A percentile compares a stretch with the other conserved stretches of the same genome.
Conservation (phyloP, 805 yeast genomes). For the Saturnispora diversa region DNA sequence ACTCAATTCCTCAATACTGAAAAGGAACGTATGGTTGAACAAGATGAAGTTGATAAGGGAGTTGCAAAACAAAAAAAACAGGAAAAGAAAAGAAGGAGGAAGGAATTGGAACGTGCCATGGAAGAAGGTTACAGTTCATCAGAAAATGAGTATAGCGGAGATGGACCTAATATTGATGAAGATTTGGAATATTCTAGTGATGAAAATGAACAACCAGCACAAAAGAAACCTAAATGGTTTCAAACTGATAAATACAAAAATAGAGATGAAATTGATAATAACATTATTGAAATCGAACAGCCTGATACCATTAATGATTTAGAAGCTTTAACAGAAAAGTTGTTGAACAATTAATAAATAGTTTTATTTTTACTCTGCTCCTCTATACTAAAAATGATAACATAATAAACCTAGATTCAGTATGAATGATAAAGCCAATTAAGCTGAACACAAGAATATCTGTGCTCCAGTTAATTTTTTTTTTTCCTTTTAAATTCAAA, state of each 20-base stretch:
- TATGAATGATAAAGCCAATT: no score
- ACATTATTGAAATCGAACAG: slow-evolving; percentile 66
- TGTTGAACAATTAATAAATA: slow-evolving; percentile 18
- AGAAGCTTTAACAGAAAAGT: slow-evolving; percentile 70
- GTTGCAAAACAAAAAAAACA: slow-evolving; percentile 67
- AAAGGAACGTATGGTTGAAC: slow-evolving; percentile 54
- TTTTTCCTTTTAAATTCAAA: background rate
- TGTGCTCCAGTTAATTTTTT: background rate
- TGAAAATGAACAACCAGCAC: slow-evolving; percentile 28
- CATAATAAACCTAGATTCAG: no score
- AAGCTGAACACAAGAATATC: no score
- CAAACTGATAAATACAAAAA: slow-evolving; percentile 28
- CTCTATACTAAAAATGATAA: no score
- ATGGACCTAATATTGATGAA: slow-evolving; percentile 13
- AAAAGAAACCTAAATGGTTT: slow-evolving; percentile 41
- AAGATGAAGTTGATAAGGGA: slow-evolving; percentile 72
- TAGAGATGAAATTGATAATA: slow-evolving; percentile 21
- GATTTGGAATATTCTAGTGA: slow-evolving; percentile 11
- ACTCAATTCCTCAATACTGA: slow-evolving; percentile 59
- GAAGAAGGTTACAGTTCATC: slow-evolving; percentile 34
- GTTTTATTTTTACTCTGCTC: no score
- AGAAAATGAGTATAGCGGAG: slow-evolving; percentile 27
- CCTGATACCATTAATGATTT: slow-evolving; percentile 91
- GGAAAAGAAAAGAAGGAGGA: slow-evolving; percentile 84
- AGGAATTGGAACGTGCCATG: slow-evolving; percentile 60